Base-by-base conservation (phyloP, 2,329 filamentous ascomycete genomes). In the Fusarium sacchari region DNA sequence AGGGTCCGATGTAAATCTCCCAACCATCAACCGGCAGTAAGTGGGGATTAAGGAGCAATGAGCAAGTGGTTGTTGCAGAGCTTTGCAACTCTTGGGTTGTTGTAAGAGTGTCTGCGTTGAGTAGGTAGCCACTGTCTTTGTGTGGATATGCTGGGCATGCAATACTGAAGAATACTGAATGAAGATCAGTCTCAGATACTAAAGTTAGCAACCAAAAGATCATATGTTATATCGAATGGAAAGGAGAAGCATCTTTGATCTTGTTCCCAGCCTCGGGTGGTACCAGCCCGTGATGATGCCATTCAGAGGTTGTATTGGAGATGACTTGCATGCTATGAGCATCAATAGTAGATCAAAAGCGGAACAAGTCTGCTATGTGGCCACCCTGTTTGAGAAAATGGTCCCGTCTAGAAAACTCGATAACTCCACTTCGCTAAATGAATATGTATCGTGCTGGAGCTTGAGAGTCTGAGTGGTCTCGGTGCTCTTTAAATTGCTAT, bases 301-400 rank as follows among this genome's bases (percentile, higher is more conserved):
- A 69, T 64, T 42, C 28, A 42, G 39, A 66, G 39, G 52, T 50
- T 55, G 34, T 40, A 60, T 46, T 61, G 39, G 24, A 44, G 58
- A 64, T 69, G 52, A 59, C 53, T 36, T 59, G 65, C 67, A 70
- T 42, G 36, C 47, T 20, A n/a, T 40, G 34, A 28, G 32, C 40
- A 49, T 49, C 58, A 64, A 24, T 28, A 64, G 52, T 37, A 60
- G 70, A 71, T 73, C 66, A 60, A 62, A 67, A 74, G 36, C 53
- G 67, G 66, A 74, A 60, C 50, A 55, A 37, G 37, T 39, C 60
- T 75, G 74, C 76, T 74, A 78, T 78, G 73, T 78, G 76, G 74
- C 69, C 67, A 64, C 74, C 76, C 28, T 44, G 49, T 34, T 68
- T 64, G 46, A 66, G 47, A 37, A 60, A 60, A 65, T 63, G 55